phyloP scores from a whole-genome alignment of 2,329 filamentous ascomycete genomes.

The Cordyceps sp. region DNA sequence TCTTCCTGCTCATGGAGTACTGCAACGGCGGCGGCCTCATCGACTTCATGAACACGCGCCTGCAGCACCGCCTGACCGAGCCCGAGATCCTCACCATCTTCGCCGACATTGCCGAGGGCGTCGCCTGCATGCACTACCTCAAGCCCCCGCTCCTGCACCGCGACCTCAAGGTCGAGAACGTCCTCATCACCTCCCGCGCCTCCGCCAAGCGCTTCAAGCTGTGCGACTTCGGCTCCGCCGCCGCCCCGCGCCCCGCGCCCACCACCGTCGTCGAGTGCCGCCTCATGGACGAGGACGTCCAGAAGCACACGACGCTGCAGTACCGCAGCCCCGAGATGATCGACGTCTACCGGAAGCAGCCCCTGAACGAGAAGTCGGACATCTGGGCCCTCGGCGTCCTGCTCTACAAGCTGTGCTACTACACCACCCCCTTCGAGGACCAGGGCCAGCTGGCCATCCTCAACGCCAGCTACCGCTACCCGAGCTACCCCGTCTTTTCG shows the following conservation, averaged over 20 bases:
- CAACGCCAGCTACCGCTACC: conserved; percentile 88
- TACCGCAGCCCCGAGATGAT: conserved; percentile 98
- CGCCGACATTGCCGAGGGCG: conserved; percentile 84
- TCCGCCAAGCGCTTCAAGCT: conserved; percentile 74
- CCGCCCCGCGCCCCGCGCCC: conserved; percentile 68
- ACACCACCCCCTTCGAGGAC: conserved; percentile 96
- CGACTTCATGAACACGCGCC: conserved; percentile 97
- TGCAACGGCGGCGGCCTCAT: conserved; percentile 91
- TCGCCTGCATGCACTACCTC: conserved; percentile 98
- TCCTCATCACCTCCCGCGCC: conserved; percentile 61
- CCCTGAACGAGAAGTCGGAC: conserved; percentile 96
- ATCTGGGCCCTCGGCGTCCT: conserved; percentile 95
- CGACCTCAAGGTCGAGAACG: conserved; percentile 95
- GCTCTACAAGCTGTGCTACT: conserved; percentile 96
- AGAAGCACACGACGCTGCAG: conserved; percentile 91
- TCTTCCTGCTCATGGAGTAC: conserved; percentile 96
- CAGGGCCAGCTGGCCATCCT: conserved; percentile 94
- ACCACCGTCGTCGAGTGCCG: conserved; percentile 78
- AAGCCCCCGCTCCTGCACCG: conserved; percentile 85
- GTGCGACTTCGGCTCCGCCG: conserved; percentile 93
- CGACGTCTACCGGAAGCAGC: conserved; percentile 89
- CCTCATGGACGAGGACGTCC: conserved; percentile 88
- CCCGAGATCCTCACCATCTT: conserved; percentile 97
- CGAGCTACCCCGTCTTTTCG: conserved; percentile 75
- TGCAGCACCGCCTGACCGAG: conserved; percentile 93